Percentiles rank a stretch among this genome's conserved stretches.
These are phyloP conservation scores for Syncephalastrum monosporum DNA, from an alignment of 371 early-diverging fungal genomes.

Conservation along the genomic window DNA sequence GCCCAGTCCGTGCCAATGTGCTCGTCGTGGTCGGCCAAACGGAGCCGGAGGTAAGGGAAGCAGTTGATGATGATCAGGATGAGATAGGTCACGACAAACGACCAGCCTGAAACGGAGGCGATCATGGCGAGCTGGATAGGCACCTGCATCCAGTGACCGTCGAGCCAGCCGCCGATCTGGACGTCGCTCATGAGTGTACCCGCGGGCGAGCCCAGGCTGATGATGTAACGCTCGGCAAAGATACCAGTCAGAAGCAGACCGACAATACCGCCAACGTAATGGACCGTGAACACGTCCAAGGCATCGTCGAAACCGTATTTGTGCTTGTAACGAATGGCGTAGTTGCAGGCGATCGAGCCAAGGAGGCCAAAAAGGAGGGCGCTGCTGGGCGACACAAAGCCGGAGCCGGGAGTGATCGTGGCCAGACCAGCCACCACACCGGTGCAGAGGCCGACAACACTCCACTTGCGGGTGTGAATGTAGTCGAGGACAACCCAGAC, in stretches of 20 bases:
- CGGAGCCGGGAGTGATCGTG: constrained; percentile 77
- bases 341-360: constrained; percentile 64
- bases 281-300: constrained; percentile 71
- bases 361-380: constrained; percentile 69
- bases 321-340: constrained; percentile 61
- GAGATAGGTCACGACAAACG: constrained; percentile 60
- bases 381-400: constrained; percentile 70
- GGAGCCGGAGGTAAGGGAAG: constrained; percentile 53
- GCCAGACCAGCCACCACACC: constrained; percentile 88
- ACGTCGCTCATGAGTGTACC: constrained; percentile 49
- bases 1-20: constrained; percentile 59
- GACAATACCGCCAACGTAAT: constrained; percentile 73
- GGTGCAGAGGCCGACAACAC: constrained; percentile 79
- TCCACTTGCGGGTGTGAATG: constrained; percentile 59
- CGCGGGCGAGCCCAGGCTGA: constrained; percentile 59
- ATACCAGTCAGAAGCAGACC: constrained; percentile 72
- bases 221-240: constrained; percentile 65
- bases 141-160: constrained; percentile 65
- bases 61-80: constrained; percentile 51
- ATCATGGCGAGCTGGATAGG: constrained; percentile 62
- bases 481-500: constrained; percentile 76
- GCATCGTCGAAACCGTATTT: constrained; percentile 75
- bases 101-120: constrained; percentile 57
- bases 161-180: constrained; percentile 65
- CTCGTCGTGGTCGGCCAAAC: constrained; percentile 61